Conservation (phyloP, 371 early-diverging fungal species). For the Chytridium lagenaria region DNA sequence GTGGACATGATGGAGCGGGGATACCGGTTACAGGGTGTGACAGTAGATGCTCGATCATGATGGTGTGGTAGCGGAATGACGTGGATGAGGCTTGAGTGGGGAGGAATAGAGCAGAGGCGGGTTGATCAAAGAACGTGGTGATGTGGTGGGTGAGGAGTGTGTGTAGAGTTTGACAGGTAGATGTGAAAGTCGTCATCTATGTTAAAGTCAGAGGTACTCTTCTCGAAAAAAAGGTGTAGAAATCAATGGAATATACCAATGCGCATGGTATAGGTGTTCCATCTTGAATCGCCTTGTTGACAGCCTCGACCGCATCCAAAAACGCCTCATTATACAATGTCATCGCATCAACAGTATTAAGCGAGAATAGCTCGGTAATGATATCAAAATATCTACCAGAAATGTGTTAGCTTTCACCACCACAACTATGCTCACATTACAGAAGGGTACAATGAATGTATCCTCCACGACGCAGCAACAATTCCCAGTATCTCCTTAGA, state of each 20-base stretch:
- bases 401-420: not conserved
- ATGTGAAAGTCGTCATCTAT: slow-evolving; percentile 23
- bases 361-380: slow-evolving; percentile 12
- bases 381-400: slow-evolving; percentile 14
- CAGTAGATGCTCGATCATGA: slow-evolving; percentile 23
- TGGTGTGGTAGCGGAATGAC: slow-evolving; percentile 11
- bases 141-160: slow-evolving; percentile 32
- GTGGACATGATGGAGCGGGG: not conserved
- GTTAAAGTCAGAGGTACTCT: not conserved
- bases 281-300: not conserved
- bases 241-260: slow-evolving; percentile 15
- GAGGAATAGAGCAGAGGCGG: not conserved
- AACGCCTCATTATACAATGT: not conserved
- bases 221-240: not conserved
- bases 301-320: not conserved
- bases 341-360: not conserved
- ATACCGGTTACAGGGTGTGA: slow-evolving; percentile 2
- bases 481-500: slow-evolving; percentile 20
- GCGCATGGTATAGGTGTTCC: not conserved
- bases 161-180: slow-evolving; percentile 10
- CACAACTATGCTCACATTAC: slow-evolving; percentile 21
- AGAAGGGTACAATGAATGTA: slow-evolving; percentile 13
- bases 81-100: not conserved
- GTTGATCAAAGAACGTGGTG: slow-evolving; percentile 43
- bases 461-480: slow-evolving; percentile 36